Percentiles rank a stretch among this genome's conserved stretches.
Evolutionary conservation across 805 yeast species (phyloP).

Genomic region (Yamadazyma olivae): DNA sequence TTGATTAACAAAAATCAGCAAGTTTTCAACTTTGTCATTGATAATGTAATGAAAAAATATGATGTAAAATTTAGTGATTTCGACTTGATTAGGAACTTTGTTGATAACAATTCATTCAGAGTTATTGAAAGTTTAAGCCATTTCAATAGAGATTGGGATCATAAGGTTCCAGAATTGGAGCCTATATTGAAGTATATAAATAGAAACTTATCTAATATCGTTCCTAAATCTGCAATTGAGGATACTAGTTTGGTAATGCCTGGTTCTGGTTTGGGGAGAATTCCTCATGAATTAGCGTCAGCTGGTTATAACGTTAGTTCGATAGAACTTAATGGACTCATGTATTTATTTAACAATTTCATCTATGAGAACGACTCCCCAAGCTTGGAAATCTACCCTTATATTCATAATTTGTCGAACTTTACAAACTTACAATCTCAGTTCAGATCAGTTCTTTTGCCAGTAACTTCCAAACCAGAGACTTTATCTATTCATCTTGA

Average conservation of each 20-base stretch:
- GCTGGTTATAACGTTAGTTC: slow-evolving; percentile 56
- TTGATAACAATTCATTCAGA: slow-evolving; percentile 17
- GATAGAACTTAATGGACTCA: slow-evolving; percentile 71
- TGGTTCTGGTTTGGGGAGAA: slow-evolving; percentile 83
- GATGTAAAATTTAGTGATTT: slow-evolving; percentile 45
- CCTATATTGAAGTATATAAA: slow-evolving; percentile 55
- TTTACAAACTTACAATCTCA: slow-evolving; percentile 51
- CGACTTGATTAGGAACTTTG: slow-evolving; percentile 12
- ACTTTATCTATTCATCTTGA: slow-evolving; percentile 51
- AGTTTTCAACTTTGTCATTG: slow-evolving; percentile 45
- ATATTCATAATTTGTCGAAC: slow-evolving; percentile 66
- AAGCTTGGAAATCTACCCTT: slow-evolving; percentile 34
- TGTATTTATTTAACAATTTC: slow-evolving; percentile 68
- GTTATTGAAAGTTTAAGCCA: slow-evolving; percentile 75
- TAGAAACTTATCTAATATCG: slow-evolving; percentile 33
- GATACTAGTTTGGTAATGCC: slow-evolving; percentile 67
- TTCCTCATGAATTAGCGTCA: slow-evolving; percentile 61
- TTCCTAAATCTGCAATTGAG: slow-evolving; percentile 26
- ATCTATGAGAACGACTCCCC: slow-evolving; percentile 38
- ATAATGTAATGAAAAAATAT: slow-evolving; percentile 34
- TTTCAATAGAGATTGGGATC: slow-evolving; percentile 74
- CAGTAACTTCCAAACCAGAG: slow-evolving; percentile 34
- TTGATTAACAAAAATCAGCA: slow-evolving; percentile 46
- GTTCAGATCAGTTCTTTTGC: slow-evolving; percentile 38
- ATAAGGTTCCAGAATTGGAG: slow-evolving; percentile 27